Base-by-base conservation (phyloP, 768 basidiomycete species). In the Porpolomopsis calyptriformis region DNA sequence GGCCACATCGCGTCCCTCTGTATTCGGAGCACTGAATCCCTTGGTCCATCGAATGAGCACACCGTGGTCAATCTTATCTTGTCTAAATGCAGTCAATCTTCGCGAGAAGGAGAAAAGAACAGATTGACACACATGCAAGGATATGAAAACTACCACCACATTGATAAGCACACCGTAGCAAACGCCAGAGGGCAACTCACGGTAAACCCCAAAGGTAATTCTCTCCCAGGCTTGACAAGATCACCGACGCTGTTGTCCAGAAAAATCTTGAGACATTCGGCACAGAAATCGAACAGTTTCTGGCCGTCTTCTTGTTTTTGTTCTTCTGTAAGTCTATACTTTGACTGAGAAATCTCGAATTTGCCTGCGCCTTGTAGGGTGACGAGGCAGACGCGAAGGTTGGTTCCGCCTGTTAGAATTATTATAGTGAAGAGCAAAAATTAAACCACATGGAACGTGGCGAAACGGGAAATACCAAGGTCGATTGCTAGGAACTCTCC, bases 21-120 rank as follows among this genome's bases (percentile, higher is more conserved):
- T 91, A 59, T 93, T 90, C 4, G 76, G 61, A 0, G 86, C 86
- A 25, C 91, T 91, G 56, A 98, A 98, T 52, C 96, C 96, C 64
- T 99, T 99, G n/a, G 96, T 99, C 96, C 96, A 99, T 14, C 94
- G 84, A 56, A 97, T 91, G 29, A 98, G 81, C 49, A 78, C 76
- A 19, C 91, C 94, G 51, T 97, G 90, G 62, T 98, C 91, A 52
- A 99, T 98, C 45, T 77, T 74, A 31, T 82, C 76, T 73, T 98
- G 96, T n/a, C 88, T 93, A 61, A 22, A 18, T 10, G 23, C n/a
- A 37, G 11, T 7, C 11, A 40, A n/a, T 43, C 25, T 19, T 18
- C 14, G 23, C 29, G 18, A 3, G 8, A 12, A 37, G 10, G 11
- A 38, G 1, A 7, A 2, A 36, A 23, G 27, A 36, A 25, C 25